Evolutionary conservation across 306 rosid genomes (phyloP), one percentile per base, ranked within the genome.

Genomic region (Sophora flavescens): DNA sequence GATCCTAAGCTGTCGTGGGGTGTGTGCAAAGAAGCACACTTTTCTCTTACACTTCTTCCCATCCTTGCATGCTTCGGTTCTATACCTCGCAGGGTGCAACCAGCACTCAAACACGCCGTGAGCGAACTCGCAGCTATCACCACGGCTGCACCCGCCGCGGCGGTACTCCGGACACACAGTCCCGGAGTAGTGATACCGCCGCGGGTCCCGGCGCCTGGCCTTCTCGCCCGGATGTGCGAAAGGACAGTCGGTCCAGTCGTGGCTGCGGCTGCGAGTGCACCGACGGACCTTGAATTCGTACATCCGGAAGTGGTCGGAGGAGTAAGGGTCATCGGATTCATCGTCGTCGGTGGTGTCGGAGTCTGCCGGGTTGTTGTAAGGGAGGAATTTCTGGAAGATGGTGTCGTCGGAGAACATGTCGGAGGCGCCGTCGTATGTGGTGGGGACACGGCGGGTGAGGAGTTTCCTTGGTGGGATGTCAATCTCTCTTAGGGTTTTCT

Each of bases 201-300:
- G 87, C 0, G 98, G 97, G 60, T 94, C 97, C 0, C 97, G 86
- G 7, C 98, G 89, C 50, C 98, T 87, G 0, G 98, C 98, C 76
- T 94, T 94, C 70, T 92, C 98, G 0, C 98, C 97, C 0, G 93
- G 96, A 39, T 95, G 98, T 2, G 93, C 96, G 4, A 95, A 95
- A 4, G 98, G 96, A 57, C 98, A 95, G 79, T 95, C 97, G 0
- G 98, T 95, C 98, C 98, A 92, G 78, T 95, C 98, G 52, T 95
- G 98, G 61, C 98, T 95, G 28, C 98, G 90, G 86, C 92, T 89
- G 12, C 98, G 93, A 1, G 91, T 92, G 76, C 98, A 95, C 3
- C 89, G 87, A 1, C 98, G 90, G 66, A 95, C 92, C 88, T 95
- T 95, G 79, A 92, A 95, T 76, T 95, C 98, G n/a, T 84, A 95